Base-by-base conservation (phyloP, 768 basidiomycete species). In the Lanmaoa pseudosensibilis region DNA sequence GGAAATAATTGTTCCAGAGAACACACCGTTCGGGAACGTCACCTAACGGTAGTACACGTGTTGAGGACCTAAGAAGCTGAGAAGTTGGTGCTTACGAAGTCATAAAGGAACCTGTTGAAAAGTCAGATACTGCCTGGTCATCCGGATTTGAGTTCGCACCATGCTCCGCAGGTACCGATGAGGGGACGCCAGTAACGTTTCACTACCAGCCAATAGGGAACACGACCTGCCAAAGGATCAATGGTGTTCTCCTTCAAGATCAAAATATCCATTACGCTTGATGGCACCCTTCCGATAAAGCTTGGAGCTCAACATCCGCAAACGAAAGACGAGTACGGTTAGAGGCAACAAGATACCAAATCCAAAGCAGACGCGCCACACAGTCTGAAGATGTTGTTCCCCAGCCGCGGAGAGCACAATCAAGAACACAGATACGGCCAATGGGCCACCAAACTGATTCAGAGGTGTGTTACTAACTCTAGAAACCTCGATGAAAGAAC, bases 131-230 rank as follows among this genome's bases (percentile, higher is more conserved):
- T 11, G 25, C 23, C 4, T 1, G 23, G 30, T 21, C n/a, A 46
- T 21, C 6, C 10, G 12, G 12, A 38, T 44, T 32, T 21, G 25
- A 43, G 21, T 50, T 50, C 59, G 25, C 46, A 84, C 88, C 88
- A 90, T 43, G 87, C 85, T 16, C 86, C 87, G 55, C 82, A 84
- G 6, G 87, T 91, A 11, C 89, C 89, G 50, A 88, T 82, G 19
- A 92, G 71, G 7, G 82, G 48, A 58, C 72, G 80, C 88, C 88
- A 90, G 68, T 90, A 90, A 21, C 79, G 73, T 65, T 78, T 82
- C 50, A 87, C 2, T 12, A 83, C 80, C 23, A 90, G 75, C 54
- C 59, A 56, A 65, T 90, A 89, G 7, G 88, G 87, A 18, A 87
- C 84, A 18, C 65, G 75, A 23, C 67, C 83, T 85, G 46, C 49